Conservation (phyloP, 2,329 filamentous ascomycete genomes). For the Fusarium sp. region DNA sequence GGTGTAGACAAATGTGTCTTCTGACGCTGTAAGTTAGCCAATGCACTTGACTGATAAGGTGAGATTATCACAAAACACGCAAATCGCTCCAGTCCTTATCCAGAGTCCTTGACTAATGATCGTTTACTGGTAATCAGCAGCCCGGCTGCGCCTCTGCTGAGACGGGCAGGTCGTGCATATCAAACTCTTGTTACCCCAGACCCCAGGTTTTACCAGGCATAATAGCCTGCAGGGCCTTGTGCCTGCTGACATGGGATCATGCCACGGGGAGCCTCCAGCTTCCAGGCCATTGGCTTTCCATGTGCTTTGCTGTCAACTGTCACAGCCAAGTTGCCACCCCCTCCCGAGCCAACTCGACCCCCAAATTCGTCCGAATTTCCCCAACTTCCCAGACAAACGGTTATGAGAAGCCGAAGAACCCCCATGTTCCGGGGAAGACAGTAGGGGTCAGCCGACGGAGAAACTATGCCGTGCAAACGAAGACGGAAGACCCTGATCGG, state of each 20-base stretch:
- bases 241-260: conserved; percentile 33
- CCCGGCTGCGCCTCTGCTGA: conserved; percentile 13
- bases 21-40: conserved; percentile 1
- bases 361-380: conserved; percentile 33
- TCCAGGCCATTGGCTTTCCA: conserved; percentile 10
- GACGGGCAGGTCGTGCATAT: conserved; percentile 15
- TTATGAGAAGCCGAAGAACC: conserved; percentile 7
- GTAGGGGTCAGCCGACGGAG: conserved; percentile 33
- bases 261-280: conserved; percentile 9
- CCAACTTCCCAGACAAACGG: conserved; percentile 31
- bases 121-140: conserved; percentile 16
- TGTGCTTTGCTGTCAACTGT: conserved; percentile 8
- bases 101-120: background rate
- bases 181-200: conserved; percentile 25
- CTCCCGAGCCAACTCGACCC: conserved; percentile 1
- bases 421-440: conserved; percentile 26
- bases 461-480: conserved; percentile 26
- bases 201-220: conserved; percentile 28
- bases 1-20: conserved; percentile 6
- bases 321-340: conserved; percentile 4
- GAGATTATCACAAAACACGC: background rate
- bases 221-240: conserved; percentile 9
- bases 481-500: conserved; percentile 26
- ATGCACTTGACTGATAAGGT: background rate
- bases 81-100: background rate